Conservation (phyloP, 1,284 basidiomycete species). For the Trichosporon sp. region DNA sequence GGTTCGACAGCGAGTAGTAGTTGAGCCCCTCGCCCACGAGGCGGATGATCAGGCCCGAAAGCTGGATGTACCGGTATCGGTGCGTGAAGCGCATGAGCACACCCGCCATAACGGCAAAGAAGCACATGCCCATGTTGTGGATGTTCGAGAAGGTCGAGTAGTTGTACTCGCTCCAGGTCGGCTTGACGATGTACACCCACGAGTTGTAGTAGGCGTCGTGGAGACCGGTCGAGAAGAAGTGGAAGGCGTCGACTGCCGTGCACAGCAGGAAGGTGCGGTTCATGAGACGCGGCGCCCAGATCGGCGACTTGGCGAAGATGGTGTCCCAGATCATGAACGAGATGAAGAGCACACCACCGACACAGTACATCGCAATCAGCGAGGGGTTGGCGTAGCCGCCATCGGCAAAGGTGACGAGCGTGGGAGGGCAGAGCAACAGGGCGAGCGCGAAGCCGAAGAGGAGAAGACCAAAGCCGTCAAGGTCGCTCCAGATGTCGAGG, state of each 20-base stretch:
- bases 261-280: conserved; percentile 50
- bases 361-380: conserved; percentile 44
- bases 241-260: conserved; percentile 44
- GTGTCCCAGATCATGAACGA: conserved; percentile 50
- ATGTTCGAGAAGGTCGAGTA: conserved; percentile 37
- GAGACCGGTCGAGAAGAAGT: conserved; percentile 43
- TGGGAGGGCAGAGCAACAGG: conserved; percentile 64
- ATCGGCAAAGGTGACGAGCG: conserved; percentile 52
- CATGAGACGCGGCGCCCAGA: conserved; percentile 56
- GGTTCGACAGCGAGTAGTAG: conserved; percentile 3
- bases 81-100: conserved; percentile 45
- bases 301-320: conserved; percentile 47
- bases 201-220: conserved; percentile 44
- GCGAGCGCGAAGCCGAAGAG: conserved; percentile 60
- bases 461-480: conserved; percentile 58
- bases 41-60: conserved; percentile 30
- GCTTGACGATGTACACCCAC: conserved; percentile 44
- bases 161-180: conserved; percentile 27
- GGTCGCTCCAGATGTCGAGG: conserved; percentile 28
- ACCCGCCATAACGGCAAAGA: conserved; percentile 44
- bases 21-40: conserved; percentile 21
- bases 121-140: conserved; percentile 40
- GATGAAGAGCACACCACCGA: conserved; percentile 48
- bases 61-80: conserved; percentile 47
- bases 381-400: conserved; percentile 44